Conservation (phyloP, 257 asterid species). For the Nicotiana sylvestris region DNA sequence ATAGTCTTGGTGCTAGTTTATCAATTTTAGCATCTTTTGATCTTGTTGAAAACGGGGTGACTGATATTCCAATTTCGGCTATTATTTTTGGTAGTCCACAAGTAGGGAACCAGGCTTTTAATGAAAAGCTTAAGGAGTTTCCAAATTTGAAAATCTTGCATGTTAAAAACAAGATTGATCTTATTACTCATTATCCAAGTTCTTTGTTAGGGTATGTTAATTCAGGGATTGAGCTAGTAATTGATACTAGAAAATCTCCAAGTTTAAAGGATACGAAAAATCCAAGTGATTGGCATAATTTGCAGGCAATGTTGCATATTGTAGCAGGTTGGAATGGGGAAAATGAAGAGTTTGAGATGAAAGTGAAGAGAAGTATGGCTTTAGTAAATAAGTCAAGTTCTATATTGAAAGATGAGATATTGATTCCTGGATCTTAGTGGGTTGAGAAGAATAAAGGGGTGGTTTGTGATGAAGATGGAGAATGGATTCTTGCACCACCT, state of each 20-base stretch:
- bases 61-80: conserved; percentile 66
- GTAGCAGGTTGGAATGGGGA: conserved; percentile 85
- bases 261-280: conserved; percentile 50
- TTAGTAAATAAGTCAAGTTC: conserved; percentile 72
- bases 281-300: conserved; percentile 83
- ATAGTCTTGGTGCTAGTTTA: conserved; percentile 64
- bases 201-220: conserved; percentile 44
- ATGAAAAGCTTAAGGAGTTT: conserved; percentile 29
- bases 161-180: conserved; percentile 59
- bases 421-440: conserved; percentile 93
- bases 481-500: conserved; percentile 62
- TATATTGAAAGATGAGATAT: conserved; percentile 58
- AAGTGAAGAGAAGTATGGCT: conserved; percentile 64
- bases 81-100: conserved; percentile 81
- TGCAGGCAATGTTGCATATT: conserved; percentile 73
- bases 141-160: conserved; percentile 61
- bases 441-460: conserved; percentile 82
- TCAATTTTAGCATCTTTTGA: conserved; percentile 69
- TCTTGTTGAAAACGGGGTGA: conserved; percentile 65
- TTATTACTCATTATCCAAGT: conserved; percentile 62
- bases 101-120: conserved; percentile 60
- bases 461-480: conserved; percentile 45
- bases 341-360: conserved; percentile 50
- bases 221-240: conserved; percentile 40
- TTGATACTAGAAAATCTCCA: conserved; percentile 65